Evolutionary conservation across 148 eudicot species (phyloP).

Genomic region (Silene conica): DNA sequence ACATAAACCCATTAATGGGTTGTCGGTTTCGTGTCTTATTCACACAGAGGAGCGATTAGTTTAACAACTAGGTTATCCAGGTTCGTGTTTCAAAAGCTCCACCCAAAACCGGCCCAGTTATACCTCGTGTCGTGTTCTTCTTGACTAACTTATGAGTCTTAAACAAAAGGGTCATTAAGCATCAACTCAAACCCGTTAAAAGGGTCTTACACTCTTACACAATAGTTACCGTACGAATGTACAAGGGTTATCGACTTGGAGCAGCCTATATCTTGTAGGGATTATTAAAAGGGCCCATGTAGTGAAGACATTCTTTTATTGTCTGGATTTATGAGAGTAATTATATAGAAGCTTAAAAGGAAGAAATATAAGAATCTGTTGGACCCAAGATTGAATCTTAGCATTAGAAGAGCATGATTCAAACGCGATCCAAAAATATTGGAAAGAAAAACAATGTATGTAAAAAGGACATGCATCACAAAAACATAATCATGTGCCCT

Average conservation of each 20-base stretch:
- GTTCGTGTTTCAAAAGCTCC: too few species aligned
- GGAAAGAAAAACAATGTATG: neutral
- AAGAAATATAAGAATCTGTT: neutral
- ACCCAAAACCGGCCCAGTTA: too few species aligned
- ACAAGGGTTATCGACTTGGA: neutral
- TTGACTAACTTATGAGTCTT: too few species aligned
- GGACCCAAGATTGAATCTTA: slow-evolving; percentile 4
- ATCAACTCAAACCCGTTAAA: too few species aligned
- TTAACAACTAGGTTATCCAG: too few species aligned
- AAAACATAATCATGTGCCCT: neutral
- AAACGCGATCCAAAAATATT: neutral
- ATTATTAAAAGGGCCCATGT: neutral
- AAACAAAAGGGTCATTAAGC: too few species aligned
- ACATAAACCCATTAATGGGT: too few species aligned
- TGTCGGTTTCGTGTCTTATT: too few species aligned
- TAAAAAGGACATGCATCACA: neutral
- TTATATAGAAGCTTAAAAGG: neutral
- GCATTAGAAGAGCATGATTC: neutral
- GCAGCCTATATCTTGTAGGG: neutral
- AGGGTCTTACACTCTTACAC: too few species aligned
- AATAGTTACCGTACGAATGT: neutral
- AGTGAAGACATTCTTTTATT: neutral
- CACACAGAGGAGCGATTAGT: too few species aligned
- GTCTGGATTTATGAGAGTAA: neutral
- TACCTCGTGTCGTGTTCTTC: too few species aligned